Percentiles rank a stretch among this genome's conserved stretches.
These are phyloP conservation scores for Phytopythium sindhum DNA, from an alignment of 352 stramenopile species.

Conservation along the genomic window DNA sequence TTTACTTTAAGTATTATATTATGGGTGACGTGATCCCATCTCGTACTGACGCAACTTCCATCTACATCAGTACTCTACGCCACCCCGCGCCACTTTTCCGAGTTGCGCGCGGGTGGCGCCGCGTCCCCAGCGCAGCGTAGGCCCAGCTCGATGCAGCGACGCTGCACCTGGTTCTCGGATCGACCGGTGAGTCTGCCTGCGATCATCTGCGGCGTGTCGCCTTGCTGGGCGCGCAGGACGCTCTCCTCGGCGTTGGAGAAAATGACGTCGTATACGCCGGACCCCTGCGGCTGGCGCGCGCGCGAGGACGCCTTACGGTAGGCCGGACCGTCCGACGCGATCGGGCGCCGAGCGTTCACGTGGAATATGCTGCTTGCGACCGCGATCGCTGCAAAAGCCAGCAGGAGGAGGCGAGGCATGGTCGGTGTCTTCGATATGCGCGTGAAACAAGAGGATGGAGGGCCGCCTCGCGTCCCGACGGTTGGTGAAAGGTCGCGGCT, in stretches of 20 bases:
- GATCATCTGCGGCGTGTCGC: conserved; percentile 35
- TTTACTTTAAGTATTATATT: too few relatives aligned
- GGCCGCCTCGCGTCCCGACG: too few relatives aligned
- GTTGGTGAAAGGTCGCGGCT: too few relatives aligned
- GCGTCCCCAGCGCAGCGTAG: conserved; percentile 39
- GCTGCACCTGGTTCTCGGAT: conserved; percentile 34
- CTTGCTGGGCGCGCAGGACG: conserved; percentile 36
- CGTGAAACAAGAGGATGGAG: too few relatives aligned
- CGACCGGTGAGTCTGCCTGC: conserved; percentile 30
- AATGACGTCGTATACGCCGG: conserved; percentile 20
- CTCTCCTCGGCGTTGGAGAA: conserved; percentile 56
- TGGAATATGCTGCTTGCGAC: not conserved
- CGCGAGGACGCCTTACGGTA: conserved; percentile 22
- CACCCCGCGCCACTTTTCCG: conserved; percentile 37
- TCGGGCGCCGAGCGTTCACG: not conserved
- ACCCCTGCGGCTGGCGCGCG: conserved; percentile 1
- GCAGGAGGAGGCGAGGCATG: not conserved
- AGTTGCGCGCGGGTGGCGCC: conserved; percentile 28
- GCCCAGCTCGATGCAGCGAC: conserved; percentile 50
- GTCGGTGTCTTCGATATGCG: too few relatives aligned
- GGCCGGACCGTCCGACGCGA: conserved; percentile 13
- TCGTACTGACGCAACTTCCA: not conserved
- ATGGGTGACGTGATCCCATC: too few relatives aligned
- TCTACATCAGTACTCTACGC: not conserved
- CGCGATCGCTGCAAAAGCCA: not conserved